These are phyloP conservation scores for Chaetomium cochliodes DNA, from an alignment of 495 filamentous ascomycete genomes.

Conservation along the genomic window DNA sequence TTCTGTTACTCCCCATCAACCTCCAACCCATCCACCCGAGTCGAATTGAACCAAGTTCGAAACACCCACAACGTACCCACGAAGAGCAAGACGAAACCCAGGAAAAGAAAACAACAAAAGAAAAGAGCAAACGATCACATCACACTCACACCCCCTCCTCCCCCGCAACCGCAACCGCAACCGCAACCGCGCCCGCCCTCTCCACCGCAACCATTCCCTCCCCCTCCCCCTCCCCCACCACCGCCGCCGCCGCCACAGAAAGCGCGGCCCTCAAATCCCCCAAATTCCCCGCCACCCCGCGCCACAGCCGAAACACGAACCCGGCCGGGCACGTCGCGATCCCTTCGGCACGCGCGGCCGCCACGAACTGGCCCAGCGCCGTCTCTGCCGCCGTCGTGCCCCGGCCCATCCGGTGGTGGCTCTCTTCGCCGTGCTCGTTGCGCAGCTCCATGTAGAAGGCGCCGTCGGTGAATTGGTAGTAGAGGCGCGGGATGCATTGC, in stretches of 20 bases:
- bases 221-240: no score
- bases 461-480: constrained; percentile 13
- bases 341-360: not conserved
- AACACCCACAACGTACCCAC: no score
- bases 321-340: not conserved
- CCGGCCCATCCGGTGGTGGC: constrained; percentile 4
- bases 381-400: constrained; percentile 9
- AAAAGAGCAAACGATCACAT: no score
- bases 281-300: constrained; percentile 13
- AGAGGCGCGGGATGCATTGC: constrained; percentile 4
- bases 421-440: not conserved
- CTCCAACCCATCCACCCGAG: no score
- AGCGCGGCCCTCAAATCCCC: not conserved
- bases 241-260: not conserved
- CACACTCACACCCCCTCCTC: no score
- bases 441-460: constrained; percentile 15
- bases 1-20: no score
- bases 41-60: no score
- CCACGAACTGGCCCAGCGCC: constrained; percentile 14
- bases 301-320: constrained; percentile 9
- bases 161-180: not conserved
- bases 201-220: constrained; percentile 6
- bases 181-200: not conserved
- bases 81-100: no score
- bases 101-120: no score